Conservation (phyloP, 1,284 basidiomycete genomes). For the Leccinum fuscescens region DNA sequence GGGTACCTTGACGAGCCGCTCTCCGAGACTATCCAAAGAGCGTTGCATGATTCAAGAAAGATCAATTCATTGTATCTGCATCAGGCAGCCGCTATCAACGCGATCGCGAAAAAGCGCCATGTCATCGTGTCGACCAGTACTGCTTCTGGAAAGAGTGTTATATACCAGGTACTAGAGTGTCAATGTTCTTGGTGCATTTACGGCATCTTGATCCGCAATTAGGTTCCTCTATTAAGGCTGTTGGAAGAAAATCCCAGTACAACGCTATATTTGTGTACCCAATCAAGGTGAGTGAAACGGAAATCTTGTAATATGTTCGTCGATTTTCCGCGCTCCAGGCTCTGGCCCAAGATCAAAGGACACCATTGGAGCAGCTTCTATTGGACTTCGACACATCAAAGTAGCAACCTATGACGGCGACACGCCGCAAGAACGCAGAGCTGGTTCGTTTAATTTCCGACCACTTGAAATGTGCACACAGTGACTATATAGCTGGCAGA, state of each 20-base stretch:
- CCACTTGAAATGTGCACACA: not conserved
- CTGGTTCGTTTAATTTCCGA: constrained; percentile 38
- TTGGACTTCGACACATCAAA: constrained; percentile 59
- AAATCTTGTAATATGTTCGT: not conserved
- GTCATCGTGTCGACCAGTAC: constrained; percentile 91
- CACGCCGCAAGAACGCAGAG: constrained; percentile 67
- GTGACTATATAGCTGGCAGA: constrained; percentile 35
- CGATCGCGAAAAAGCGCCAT: constrained; percentile 59
- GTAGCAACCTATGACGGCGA: constrained; percentile 89
- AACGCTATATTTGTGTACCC: constrained; percentile 87
- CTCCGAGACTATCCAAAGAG: constrained; percentile 56
- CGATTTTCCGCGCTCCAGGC: constrained; percentile 47
- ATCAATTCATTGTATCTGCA: constrained; percentile 76
- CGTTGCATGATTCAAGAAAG: constrained; percentile 60
- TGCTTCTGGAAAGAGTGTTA: constrained; percentile 89
- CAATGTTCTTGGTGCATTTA: not conserved
- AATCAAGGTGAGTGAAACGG: constrained; percentile 60
- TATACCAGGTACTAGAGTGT: constrained; percentile 64
- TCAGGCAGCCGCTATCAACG: constrained; percentile 76
- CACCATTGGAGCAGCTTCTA: constrained; percentile 67
- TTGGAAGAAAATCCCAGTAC: constrained; percentile 61
- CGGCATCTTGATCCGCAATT: not conserved
- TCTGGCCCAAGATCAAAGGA: constrained; percentile 85
- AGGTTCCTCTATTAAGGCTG: constrained; percentile 74
- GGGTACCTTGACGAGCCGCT: constrained; percentile 55